Evolutionary conservation across 208 protist species (phyloP).

Genomic region (Wallacemonas rigidus): DNA sequence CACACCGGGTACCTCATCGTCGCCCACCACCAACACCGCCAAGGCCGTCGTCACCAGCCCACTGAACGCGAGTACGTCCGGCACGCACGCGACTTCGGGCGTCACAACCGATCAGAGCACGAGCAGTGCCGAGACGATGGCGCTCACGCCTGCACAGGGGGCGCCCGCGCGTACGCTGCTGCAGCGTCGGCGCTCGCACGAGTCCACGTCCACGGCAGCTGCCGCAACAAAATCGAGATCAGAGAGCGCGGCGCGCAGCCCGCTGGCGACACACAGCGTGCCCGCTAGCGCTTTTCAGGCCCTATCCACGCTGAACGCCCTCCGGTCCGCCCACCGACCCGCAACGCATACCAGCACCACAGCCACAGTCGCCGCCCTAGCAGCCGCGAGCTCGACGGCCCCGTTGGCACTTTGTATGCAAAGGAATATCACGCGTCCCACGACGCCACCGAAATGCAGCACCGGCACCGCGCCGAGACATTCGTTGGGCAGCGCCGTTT

Average conservation of each 20-base stretch:
- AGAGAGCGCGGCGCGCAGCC: background rate
- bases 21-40: background rate
- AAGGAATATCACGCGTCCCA: no score
- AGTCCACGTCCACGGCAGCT: background rate
- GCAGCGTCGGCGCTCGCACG: background rate
- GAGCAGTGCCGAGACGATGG: background rate
- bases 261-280: background rate
- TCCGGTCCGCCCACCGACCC: background rate
- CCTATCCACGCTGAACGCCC: background rate
- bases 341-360: background rate
- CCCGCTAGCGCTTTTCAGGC: background rate
- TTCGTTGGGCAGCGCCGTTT: no score
- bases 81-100: no score
- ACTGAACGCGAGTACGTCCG: no score
- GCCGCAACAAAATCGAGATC: background rate
- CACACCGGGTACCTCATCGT: background rate
- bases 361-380: no score
- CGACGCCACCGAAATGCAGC: no score
- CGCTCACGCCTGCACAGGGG: background rate
- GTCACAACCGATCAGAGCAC: background rate
- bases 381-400: no score
- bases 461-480: no score
- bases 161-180: constrained; percentile 1
- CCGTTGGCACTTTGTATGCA: no score
- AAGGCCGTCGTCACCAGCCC: no score